Evolutionary conservation across 805 yeast species (phyloP).

Genomic region (Ogataea trehaloabstinens): DNA sequence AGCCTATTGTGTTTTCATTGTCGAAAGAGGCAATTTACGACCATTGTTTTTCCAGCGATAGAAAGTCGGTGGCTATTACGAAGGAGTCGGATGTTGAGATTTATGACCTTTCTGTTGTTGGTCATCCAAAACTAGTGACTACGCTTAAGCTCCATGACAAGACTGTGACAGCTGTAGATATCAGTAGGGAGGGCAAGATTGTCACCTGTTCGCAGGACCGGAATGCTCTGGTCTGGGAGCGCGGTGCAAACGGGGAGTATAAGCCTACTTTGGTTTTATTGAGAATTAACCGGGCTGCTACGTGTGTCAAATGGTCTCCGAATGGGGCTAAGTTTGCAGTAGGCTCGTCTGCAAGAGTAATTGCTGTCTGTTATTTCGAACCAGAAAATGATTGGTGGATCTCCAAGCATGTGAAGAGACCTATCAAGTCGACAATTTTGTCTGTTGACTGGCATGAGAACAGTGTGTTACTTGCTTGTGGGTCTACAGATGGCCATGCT

Average conservation of each 20-base stretch:
- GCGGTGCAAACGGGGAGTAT: conserved; percentile 53
- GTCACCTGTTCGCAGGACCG: conserved; percentile 98
- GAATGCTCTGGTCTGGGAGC: conserved; percentile 96
- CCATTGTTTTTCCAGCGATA: conserved; percentile 79
- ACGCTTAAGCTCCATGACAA: conserved; percentile 84
- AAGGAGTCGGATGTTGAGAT: conserved; percentile 74
- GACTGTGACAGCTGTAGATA: conserved; percentile 91
- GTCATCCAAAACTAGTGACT: conserved; percentile 61
- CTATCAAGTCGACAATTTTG: conserved; percentile 84
- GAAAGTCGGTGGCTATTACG: conserved; percentile 69
- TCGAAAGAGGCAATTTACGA: conserved; percentile 88
- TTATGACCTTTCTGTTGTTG: conserved; percentile 52
- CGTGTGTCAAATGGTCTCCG: conserved; percentile 93
- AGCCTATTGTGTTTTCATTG: conserved; percentile 53
- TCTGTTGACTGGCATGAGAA: conserved; percentile 92
- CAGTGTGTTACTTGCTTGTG: conserved; percentile 80
- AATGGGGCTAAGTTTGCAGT: conserved; percentile 95
- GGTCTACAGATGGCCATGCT: conserved; percentile 91
- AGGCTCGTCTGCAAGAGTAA: conserved; percentile 90
- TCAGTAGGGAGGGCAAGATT: conserved; percentile 82
- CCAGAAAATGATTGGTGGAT: conserved; percentile 99
- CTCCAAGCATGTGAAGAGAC: conserved; percentile 93
- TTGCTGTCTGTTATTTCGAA: conserved; percentile 95
- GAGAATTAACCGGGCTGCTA: conserved; percentile 94
- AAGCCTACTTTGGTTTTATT: conserved; percentile 90